Base-by-base conservation (phyloP, 805 yeast genomes). In the Candida parachauliodes region DNA sequence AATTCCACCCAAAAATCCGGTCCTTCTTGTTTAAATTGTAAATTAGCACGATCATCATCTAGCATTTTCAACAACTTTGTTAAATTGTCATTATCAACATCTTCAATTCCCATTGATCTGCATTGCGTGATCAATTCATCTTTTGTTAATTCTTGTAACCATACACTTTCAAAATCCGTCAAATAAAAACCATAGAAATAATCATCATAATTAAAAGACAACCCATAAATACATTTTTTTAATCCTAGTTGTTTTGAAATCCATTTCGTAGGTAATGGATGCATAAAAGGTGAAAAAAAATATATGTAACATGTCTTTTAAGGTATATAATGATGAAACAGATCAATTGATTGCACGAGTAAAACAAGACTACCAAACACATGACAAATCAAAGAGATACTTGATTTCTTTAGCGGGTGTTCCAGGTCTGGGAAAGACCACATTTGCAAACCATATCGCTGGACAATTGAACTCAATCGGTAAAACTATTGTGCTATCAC, bases 371-470 rank as follows among this genome's bases (percentile, higher is more conserved):
- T 37, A 31, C 26, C 24, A 9, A 14, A 17, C 10, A 14, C 30
- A 26, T 27, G 24, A 34, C 10, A 27, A 29, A 32, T 10, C 24
- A 14, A 17, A 28, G 2, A 20, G 47, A 12, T 34, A 36, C 2
- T 42, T 82, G 12, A 64, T 88, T 8, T 62, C 83, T 0, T 50
- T 88, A 9, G 79, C 81, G 2, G 96, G 95, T 1, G 70, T 79
- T 0, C 95, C 96, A 2, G 96, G 96, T 5, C 77, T 89, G 1
- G 96, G 96, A 0, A 87, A 87, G 55, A 74, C 89, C 3, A 83
- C 94, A 0, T 51, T 80, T 24, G 79, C 89, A 1, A 51, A 52
- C 26, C 39, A 56, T 4, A 60, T 87, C 5, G 71, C 71, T 2
- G 23, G 32, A 14, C 17, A 36, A 8, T 40, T 67, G 23, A 51